Conservation (phyloP, 2,329 filamentous ascomycete genomes). For the Bertia moriformis region DNA sequence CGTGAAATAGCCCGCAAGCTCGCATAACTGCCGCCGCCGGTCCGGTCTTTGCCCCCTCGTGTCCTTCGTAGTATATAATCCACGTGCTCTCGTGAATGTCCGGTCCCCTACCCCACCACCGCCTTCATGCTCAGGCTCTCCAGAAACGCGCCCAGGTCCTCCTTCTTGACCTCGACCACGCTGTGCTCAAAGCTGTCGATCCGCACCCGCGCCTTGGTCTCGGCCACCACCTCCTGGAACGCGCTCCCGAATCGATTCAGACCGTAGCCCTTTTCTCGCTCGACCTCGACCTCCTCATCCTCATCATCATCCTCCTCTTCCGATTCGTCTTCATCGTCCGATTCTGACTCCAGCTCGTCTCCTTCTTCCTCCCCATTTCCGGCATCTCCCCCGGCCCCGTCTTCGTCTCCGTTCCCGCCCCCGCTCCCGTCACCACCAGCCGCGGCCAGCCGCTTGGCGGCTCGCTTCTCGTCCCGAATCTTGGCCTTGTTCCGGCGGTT, state of each 20-base stretch:
- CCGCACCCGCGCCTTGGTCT: conserved; percentile 76
- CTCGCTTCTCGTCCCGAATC: conserved; percentile 44
- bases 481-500: conserved; percentile 39
- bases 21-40: background rate
- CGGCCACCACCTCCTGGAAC: conserved; percentile 85
- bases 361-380: conserved; percentile 37
- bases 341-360: no score
- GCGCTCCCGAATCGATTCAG: conserved; percentile 85
- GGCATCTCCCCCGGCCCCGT: conserved; percentile 30
- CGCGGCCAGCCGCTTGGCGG: no score
- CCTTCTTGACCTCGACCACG: conserved; percentile 94
- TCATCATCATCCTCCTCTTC: conserved; percentile 27
- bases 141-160: conserved; percentile 79
- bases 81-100: conserved; percentile 1
- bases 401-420: no score
- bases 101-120: conserved; percentile 58
- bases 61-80: background rate
- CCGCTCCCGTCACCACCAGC: no score
- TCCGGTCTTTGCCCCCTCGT: background rate
- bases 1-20: conserved; percentile 1
- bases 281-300: conserved; percentile 37
- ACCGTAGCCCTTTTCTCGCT: conserved; percentile 51
- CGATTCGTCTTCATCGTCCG: conserved; percentile 28
- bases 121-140: conserved; percentile 85
- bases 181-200: conserved; percentile 97